Evolutionary conservation across 805 yeast genomes (phyloP).

Genomic region (Kuraishia capsulata): DNA sequence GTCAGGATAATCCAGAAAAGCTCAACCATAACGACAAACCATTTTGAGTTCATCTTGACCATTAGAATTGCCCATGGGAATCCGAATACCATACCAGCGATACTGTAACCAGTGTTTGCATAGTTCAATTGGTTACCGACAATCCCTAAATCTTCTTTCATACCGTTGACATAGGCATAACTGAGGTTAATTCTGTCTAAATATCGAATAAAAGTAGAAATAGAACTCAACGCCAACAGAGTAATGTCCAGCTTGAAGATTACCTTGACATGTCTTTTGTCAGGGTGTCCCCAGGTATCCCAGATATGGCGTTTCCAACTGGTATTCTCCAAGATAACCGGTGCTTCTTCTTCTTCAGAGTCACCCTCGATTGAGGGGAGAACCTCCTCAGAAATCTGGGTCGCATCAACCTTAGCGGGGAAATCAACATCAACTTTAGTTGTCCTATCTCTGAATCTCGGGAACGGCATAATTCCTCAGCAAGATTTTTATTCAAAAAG

Average conservation of each 20-base stretch:
- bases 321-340: background rate
- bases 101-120: conserved; percentile 46
- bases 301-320: conserved; percentile 3
- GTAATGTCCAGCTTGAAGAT: conserved; percentile 21
- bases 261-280: conserved; percentile 1
- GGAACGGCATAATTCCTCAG: no score
- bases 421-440: no score
- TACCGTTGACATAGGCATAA: conserved; percentile 55
- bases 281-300: conserved; percentile 6
- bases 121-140: conserved; percentile 53
- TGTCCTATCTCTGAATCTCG: no score
- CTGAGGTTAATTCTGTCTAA: conserved; percentile 47
- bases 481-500: no score
- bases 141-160: conserved; percentile 43
- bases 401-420: no score
- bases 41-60: conserved; percentile 46
- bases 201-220: conserved; percentile 27
- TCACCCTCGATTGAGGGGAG: no score
- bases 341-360: background rate
- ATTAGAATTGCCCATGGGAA: conserved; percentile 52
- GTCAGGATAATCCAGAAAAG: conserved; percentile 63
- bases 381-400: no score
- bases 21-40: conserved; percentile 45
- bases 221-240: conserved; percentile 16
- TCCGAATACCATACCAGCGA: conserved; percentile 53